Base-by-base conservation (phyloP, 2,329 filamentous ascomycete species). In the Epichloe sp. region DNA sequence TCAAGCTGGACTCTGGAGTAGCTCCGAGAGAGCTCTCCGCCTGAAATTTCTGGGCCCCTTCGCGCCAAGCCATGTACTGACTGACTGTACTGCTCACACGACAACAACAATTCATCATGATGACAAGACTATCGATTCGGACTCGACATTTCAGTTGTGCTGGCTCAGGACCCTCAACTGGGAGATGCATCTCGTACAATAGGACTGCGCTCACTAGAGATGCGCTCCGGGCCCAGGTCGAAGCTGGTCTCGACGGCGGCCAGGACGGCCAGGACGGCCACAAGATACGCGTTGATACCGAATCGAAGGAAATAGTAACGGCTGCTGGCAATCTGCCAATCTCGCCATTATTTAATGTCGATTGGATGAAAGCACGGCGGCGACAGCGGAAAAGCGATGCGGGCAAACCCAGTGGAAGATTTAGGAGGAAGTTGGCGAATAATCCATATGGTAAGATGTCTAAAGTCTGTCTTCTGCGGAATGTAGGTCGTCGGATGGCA, bases 401-500 rank as follows among this genome's bases (percentile, higher is more conserved):
- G 62, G 65, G 52, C 51, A 63, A 55, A 34, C 59, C 61, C 0
- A 57, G 52, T 2, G 70, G 66, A 12, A 65, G 72, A 2, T 78
- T 87, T 53, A 78, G 83, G 59, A 71, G 70, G 52, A 75, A 78
- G 53, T 67, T 88, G 2, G 69, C 68, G 34, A 71, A 72, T 38
- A 89, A 86, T 56, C 72, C 82, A 2, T 88, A 78, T 57, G 85
- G 82, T 85, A 68, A 34, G 68, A 31, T 17, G 17, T 17, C 26
- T 26, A 1, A 26, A 26, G 26, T 26, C 26, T 26, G 4, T n/a
- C 12, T 7, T 34, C 3, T 14, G 12, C n/a, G 12, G 12, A 35
- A 19, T 8, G 11, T 17, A 10, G 17, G 17, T 31, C 2, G 10
- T 5, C 26, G 14, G 31, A 51, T 54, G 48, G 47, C 41, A 21